These are phyloP conservation scores for Neofusicoccum umdonicola DNA, from an alignment of 2,329 filamentous ascomycete species.

Conservation along the genomic window DNA sequence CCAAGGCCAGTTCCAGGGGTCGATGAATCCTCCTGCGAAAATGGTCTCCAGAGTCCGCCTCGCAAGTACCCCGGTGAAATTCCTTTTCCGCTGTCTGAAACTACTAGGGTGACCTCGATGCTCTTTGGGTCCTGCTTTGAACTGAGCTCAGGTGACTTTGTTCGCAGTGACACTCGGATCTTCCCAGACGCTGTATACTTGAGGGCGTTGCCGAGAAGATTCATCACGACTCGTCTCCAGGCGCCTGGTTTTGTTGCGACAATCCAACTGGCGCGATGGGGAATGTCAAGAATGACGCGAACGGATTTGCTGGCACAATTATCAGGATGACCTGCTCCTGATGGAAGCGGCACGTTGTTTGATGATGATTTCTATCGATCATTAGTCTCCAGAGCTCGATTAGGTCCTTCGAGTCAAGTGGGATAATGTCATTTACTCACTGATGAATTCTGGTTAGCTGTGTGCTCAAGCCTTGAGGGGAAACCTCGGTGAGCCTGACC, in stretches of 20 bases:
- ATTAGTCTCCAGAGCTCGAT: neutral
- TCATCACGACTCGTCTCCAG: conserved; percentile 57
- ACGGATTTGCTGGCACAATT: conserved; percentile 16
- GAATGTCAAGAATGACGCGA: conserved; percentile 52
- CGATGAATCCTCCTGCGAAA: conserved; percentile 21
- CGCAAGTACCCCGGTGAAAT: conserved; percentile 19
- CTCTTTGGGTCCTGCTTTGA: conserved; percentile 25
- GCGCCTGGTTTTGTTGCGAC: conserved; percentile 57
- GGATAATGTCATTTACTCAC: conserved; percentile 32
- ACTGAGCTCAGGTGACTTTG: neutral
- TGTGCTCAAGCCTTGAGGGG: conserved; percentile 1
- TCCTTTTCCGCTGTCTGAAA: conserved; percentile 21
- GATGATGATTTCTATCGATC: neutral
- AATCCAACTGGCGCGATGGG: conserved; percentile 47
- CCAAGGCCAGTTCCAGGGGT: conserved; percentile 21
- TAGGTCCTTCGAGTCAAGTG: neutral
- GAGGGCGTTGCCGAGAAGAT: conserved; percentile 61
- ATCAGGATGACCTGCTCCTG: neutral
- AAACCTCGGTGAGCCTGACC: conserved; percentile 2
- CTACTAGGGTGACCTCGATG: conserved; percentile 19
- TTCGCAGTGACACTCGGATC: neutral
- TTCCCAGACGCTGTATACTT: conserved; percentile 54
- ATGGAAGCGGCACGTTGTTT: neutral
- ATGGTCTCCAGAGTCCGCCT: conserved; percentile 18
- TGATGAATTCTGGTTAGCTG: conserved; percentile 23